These are phyloP conservation scores for Metarhizium rileyi DNA, from an alignment of 2,329 filamentous ascomycete species.

Conservation along the genomic window DNA sequence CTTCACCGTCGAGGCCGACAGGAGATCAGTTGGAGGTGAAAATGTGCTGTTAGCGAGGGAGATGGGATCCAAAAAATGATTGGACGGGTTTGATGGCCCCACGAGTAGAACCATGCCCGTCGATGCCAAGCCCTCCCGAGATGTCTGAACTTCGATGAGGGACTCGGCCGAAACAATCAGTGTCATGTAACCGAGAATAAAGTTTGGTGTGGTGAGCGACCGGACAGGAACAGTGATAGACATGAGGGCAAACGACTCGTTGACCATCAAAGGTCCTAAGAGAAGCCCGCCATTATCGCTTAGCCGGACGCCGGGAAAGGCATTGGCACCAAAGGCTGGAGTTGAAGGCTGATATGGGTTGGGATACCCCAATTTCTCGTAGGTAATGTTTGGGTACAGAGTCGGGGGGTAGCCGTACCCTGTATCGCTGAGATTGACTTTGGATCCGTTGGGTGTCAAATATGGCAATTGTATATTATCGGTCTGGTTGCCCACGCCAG, in stretches of 20 bases:
- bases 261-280: constrained; percentile 65
- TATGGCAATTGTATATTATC: constrained; percentile 52
- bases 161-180: constrained; percentile 60
- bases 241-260: constrained; percentile 62
- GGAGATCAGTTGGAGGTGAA: constrained; percentile 24
- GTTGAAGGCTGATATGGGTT: constrained; percentile 32
- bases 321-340: constrained; percentile 33
- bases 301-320: constrained; percentile 41
- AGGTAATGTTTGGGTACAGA: constrained; percentile 74
- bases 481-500: constrained; percentile 23
- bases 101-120: constrained; percentile 64
- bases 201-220: constrained; percentile 42
- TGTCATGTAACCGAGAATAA: constrained; percentile 76
- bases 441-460: constrained; percentile 42
- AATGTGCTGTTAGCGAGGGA: constrained; percentile 39
- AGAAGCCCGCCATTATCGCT: constrained; percentile 51
- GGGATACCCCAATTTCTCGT: constrained; percentile 34
- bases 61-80: constrained; percentile 44
- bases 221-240: constrained; percentile 76
- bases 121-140: constrained; percentile 58
- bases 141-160: constrained; percentile 51
- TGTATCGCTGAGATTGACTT: constrained; percentile 50
- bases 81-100: constrained; percentile 56
- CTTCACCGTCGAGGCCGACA: constrained; percentile 38
- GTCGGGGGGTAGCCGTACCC: constrained; percentile 58